phyloP scores from a whole-genome alignment of 148 eudicot genomes.

The Camellia sinensis region DNA sequence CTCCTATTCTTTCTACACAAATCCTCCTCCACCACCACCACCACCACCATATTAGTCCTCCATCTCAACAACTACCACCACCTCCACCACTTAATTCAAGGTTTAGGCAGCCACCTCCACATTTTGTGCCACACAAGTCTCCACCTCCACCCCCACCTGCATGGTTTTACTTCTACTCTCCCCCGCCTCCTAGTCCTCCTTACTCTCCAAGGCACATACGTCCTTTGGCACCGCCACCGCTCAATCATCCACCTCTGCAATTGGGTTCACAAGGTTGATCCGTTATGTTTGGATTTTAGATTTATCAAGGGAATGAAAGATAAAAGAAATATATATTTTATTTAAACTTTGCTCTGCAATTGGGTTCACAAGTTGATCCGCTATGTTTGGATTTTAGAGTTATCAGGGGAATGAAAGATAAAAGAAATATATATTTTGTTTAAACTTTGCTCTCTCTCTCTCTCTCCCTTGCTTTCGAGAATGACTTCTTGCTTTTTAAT shows the following conservation, averaged over 20 bases:
- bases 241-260: background rate
- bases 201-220: background rate
- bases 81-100: background rate
- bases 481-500: too few species aligned
- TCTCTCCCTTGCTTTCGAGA: too few species aligned
- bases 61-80: background rate
- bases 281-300: background rate
- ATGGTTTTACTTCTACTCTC: conserved; percentile 30
- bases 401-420: too few species aligned
- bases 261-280: background rate
- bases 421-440: too few species aligned
- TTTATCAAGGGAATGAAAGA: background rate
- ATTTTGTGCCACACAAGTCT: background rate
- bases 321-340: too few species aligned
- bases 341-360: too few species aligned
- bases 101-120: conserved; percentile 1
- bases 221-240: background rate
- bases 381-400: too few species aligned
- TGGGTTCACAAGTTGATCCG: too few species aligned
- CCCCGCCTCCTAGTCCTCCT: conserved; percentile 29
- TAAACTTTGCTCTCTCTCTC: too few species aligned
- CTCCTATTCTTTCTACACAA: background rate
- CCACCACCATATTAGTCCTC: background rate
- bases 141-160: conserved; percentile 28
- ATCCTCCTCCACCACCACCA: background rate